Conservation (phyloP, 176 grass and related monocot species). For the Juncus effusus region DNA sequence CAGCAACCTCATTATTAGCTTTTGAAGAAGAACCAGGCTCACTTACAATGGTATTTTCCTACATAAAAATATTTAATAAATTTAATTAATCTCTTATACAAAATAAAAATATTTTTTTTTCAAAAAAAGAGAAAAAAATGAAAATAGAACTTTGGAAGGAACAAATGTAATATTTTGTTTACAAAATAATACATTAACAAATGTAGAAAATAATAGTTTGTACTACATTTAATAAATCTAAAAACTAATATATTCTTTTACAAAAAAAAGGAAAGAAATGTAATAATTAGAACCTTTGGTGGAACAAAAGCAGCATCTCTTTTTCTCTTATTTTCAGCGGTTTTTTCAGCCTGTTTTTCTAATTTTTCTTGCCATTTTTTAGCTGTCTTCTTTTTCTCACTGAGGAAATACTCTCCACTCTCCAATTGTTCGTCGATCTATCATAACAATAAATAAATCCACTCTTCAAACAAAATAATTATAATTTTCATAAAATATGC, state of each 20-base stretch:
- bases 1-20: slow-evolving; percentile 37
- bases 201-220: slow-evolving; percentile 21
- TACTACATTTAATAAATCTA: neutral
- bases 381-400: slow-evolving; percentile 79
- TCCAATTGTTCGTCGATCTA: slow-evolving; percentile 79
- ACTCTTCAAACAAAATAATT: slow-evolving; percentile 11
- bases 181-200: slow-evolving; percentile 26
- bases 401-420: slow-evolving; percentile 94
- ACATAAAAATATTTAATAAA: too few species aligned
- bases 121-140: too few species aligned
- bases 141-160: too few species aligned
- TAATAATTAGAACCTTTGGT: slow-evolving; percentile 47
- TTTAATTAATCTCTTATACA: too few species aligned
- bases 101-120: too few species aligned
- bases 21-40: slow-evolving; percentile 40
- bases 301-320: slow-evolving; percentile 83
- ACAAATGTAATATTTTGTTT: slow-evolving; percentile 46
- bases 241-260: neutral
- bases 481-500: slow-evolving; percentile 7
- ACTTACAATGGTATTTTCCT: neutral
- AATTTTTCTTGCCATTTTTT: slow-evolving; percentile 91
- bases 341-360: slow-evolving; percentile 82
- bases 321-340: slow-evolving; percentile 88
- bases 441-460: slow-evolving; percentile 13
- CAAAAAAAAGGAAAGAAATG: too few species aligned